Base-by-base conservation (phyloP, 2,329 filamentous ascomycete genomes). In the Fusarium palustre region DNA sequence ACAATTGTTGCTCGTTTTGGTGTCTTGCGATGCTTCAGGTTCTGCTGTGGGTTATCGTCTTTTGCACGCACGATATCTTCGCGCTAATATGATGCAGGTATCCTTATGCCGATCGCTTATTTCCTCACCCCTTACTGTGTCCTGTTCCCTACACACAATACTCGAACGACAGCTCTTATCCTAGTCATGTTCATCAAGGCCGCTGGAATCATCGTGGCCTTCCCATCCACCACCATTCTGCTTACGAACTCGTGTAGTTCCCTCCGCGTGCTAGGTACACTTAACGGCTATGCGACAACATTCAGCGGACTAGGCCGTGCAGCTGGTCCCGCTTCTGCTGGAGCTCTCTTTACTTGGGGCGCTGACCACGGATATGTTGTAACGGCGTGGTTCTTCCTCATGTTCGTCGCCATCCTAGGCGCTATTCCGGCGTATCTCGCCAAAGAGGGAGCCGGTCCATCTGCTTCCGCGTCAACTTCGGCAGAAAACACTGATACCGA, bases 241-340 rank as follows among this genome's bases (percentile, higher is more conserved):
- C 86, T 98, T 38, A 97, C 94, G 30, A 97, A 97, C 80, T 93
- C 91, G 12, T 93, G 93, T 7, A 81, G 85, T 1, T 94, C 91
- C 56, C 82, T 97, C 18, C 74, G 72, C 43, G 87, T 97, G 12
- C 86, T 98, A 7, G 94, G 94, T 2, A 97, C 94, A 0, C 81
- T 98, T 57, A 98, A 98, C 75, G 96, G 95, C 4, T 89, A 97
- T 65, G 94, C 93, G 0, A 97, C 94, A 0, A 92, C 91, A 58
- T 88, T 94, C 34, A 91, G 90, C 68, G 94, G 92, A 1, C 79
- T 97, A 7, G 95, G 94, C 3, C 84, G 94, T 49, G 94, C 93
- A 1, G 75, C 86, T 1, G 96, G 96, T 0, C 95, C 96, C 0
- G 92, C 92, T 0, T 78, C 91, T 34, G 86, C 89, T 0, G 95